These are phyloP conservation scores for Vaccinium myrtillus DNA, from an alignment of 148 eudicot genomes.

Conservation along the genomic window DNA sequence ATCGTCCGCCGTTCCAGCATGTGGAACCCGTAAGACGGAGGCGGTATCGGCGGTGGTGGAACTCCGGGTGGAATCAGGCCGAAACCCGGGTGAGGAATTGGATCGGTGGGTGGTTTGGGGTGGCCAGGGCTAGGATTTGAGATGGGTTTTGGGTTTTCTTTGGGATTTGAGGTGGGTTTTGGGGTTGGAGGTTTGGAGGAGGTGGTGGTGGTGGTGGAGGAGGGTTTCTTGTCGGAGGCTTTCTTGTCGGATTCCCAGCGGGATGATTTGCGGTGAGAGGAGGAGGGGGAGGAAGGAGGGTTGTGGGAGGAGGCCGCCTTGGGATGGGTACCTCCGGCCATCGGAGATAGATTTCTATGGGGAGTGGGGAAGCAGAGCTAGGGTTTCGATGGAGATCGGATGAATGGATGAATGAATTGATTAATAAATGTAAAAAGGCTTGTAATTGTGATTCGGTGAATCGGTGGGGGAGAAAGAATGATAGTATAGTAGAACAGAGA, in stretches of 20 bases:
- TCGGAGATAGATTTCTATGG: background rate
- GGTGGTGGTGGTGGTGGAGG: slow-evolving; percentile 27
- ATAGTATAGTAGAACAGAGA: too few species aligned
- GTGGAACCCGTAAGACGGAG: slow-evolving; percentile 80
- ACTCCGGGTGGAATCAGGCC: slow-evolving; percentile 11
- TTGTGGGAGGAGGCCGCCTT: slow-evolving; percentile 23
- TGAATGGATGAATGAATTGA: too few species aligned
- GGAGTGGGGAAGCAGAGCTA: background rate
- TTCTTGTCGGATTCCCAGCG: slow-evolving; percentile 34
- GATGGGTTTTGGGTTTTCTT: slow-evolving; percentile 18
- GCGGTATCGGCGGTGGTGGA: slow-evolving; percentile 44
- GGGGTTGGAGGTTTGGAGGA: slow-evolving; percentile 22
- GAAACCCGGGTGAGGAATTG: slow-evolving; percentile 19
- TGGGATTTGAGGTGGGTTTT: slow-evolving; percentile 34
- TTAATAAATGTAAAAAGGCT: too few species aligned
- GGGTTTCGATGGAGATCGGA: slow-evolving; percentile 4
- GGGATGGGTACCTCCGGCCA: slow-evolving; percentile 41
- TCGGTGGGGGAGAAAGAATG: background rate
- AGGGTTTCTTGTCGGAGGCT: slow-evolving; percentile 26
- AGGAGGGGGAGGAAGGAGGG: slow-evolving; percentile 29
- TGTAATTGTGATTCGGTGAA: background rate
- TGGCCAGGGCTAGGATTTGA: slow-evolving; percentile 39
- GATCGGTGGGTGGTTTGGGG: slow-evolving; percentile 17
- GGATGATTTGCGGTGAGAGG: slow-evolving; percentile 36
- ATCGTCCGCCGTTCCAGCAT: slow-evolving; percentile 81